A percentile compares a stretch with the other conserved stretches of the same genome.
Evolutionary conservation across 257 asterid genomes (phyloP).

Genomic region (Nicotiana tomentosiformis): DNA sequence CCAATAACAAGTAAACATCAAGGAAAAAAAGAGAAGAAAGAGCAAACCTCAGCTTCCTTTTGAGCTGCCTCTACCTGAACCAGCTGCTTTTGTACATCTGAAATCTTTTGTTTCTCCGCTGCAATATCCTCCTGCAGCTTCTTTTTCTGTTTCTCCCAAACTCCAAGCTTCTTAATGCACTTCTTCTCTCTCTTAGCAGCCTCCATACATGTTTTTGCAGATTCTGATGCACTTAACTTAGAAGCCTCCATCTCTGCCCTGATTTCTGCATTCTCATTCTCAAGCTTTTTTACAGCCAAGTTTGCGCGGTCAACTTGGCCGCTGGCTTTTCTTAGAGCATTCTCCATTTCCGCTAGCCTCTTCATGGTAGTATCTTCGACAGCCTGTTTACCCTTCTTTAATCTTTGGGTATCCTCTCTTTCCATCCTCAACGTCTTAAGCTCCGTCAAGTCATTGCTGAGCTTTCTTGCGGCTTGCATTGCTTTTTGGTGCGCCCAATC

Average conservation of each 20-base stretch:
- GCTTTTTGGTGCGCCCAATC: conserved; percentile 99
- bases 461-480: conserved; percentile 94
- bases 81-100: conserved; percentile 55
- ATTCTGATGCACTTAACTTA: conserved; percentile 89
- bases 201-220: conserved; percentile 59
- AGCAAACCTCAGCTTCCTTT: conserved; percentile 71
- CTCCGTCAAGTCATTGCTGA: conserved; percentile 81
- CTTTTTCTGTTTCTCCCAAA: conserved; percentile 82
- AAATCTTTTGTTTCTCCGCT: conserved; percentile 52
- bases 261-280: conserved; percentile 76
- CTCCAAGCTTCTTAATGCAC: conserved; percentile 63
- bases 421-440: conserved; percentile 82
- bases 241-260: conserved; percentile 95
- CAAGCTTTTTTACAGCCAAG: conserved; percentile 74
- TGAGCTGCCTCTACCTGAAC: conserved; percentile 51
- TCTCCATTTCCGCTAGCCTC: conserved; percentile 78
- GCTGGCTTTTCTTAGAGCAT: conserved; percentile 71
- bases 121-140: conserved; percentile 89
- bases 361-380: conserved; percentile 63
- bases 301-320: conserved; percentile 82
- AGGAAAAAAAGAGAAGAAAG: neutral
- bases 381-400: conserved; percentile 68
- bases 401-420: conserved; percentile 72
- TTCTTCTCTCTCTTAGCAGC: conserved; percentile 89
- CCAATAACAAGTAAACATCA: neutral